These are phyloP conservation scores for Ceratobasidium papillatum DNA, from an alignment of 1,284 basidiomycete genomes.

Conservation along the genomic window DNA sequence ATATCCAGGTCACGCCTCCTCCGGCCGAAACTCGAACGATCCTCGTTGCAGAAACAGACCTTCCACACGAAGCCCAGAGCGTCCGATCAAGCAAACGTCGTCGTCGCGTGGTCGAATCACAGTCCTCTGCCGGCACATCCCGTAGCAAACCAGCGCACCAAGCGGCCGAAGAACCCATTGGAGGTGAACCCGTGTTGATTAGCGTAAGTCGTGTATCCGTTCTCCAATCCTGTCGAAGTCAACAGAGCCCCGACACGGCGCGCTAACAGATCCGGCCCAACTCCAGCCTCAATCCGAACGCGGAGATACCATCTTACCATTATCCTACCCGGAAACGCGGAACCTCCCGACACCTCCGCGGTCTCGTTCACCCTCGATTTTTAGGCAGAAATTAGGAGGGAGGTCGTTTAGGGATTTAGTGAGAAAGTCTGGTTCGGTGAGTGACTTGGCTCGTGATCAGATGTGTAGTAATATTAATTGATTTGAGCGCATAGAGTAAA, in stretches of 20 bases:
- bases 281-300: conserved; percentile 19
- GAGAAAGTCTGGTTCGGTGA: conserved; percentile 10
- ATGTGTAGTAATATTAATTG: not conserved
- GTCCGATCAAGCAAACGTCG: not conserved
- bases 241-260: conserved; percentile 15
- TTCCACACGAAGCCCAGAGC: conserved; percentile 17
- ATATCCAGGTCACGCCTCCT: not conserved
- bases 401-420: conserved; percentile 21
- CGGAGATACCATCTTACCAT: not conserved
- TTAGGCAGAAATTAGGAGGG: conserved; percentile 24
- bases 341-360: conserved; percentile 39
- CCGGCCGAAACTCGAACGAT: not conserved
- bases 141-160: not conserved
- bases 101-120: not conserved
- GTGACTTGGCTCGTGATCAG: not conserved
- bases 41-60: conserved; percentile 11
- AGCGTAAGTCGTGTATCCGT: conserved; percentile 10
- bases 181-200: conserved; percentile 24
- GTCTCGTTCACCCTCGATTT: conserved; percentile 38
- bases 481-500: conserved; percentile 8
- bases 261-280: conserved; percentile 36
- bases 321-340: not conserved
- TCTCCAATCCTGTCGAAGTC: not conserved
- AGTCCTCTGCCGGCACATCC: not conserved
- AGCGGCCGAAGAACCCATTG: conserved; percentile 14